These are phyloP conservation scores for Sporopachydermia lactativora DNA, from an alignment of 805 yeast species.

Conservation along the genomic window DNA sequence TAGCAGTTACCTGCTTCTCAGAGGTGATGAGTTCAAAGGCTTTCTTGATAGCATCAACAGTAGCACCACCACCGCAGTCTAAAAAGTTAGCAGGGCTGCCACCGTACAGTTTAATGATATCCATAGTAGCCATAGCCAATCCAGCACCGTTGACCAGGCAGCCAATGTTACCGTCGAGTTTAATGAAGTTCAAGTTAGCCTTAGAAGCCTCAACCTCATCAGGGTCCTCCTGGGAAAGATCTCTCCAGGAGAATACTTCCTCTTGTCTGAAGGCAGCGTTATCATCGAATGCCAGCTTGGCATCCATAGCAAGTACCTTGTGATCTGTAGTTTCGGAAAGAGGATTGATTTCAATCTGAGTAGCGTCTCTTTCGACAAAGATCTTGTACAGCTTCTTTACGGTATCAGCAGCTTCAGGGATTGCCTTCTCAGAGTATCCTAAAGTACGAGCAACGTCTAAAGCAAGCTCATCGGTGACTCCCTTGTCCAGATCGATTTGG, in stretches of 20 bases:
- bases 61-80: slow-evolving; percentile 99
- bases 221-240: slow-evolving; percentile 93
- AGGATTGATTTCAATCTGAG: slow-evolving; percentile 98
- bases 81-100: slow-evolving; percentile 98
- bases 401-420: slow-evolving; percentile 77
- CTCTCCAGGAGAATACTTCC: slow-evolving; percentile 95
- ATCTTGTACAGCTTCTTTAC: slow-evolving; percentile 79
- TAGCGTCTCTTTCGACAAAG: slow-evolving; percentile 84
- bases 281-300: slow-evolving; percentile 96
- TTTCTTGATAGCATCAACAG: slow-evolving; percentile 94
- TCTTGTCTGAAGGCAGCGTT: slow-evolving; percentile 90
- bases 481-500: slow-evolving; percentile 61
- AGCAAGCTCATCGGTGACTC: slow-evolving; percentile 72
- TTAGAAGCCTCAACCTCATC: slow-evolving; percentile 89
- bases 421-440: slow-evolving; percentile 69
- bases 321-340: slow-evolving; percentile 84
- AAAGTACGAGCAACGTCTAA: slow-evolving; percentile 60
- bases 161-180: slow-evolving; percentile 97
- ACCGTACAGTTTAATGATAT: slow-evolving; percentile 93
- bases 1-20: slow-evolving; percentile 82
- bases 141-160: slow-evolving; percentile 99
- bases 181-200: slow-evolving; percentile 88
- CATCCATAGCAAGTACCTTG: slow-evolving; percentile 95
- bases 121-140: slow-evolving; percentile 99
- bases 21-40: slow-evolving; percentile 89